Conservation (phyloP, 202 grass and related monocot species). For the Zizania palustris region DNA sequence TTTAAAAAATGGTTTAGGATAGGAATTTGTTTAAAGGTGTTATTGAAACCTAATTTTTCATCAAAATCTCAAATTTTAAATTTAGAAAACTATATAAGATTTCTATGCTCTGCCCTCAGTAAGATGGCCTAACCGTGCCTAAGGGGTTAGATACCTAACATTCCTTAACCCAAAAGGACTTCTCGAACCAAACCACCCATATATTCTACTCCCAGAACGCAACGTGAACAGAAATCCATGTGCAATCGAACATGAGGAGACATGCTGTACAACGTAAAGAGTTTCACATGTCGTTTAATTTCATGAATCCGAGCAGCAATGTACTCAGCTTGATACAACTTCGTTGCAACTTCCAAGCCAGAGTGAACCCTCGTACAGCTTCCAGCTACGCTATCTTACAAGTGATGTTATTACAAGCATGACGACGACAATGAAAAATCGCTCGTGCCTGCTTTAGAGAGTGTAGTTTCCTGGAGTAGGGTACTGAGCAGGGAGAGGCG, state of each 20-base stretch:
- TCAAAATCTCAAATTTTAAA: too few species aligned
- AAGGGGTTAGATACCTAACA: too few species aligned
- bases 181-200: too few species aligned
- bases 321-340: constrained; percentile 54
- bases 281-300: constrained; percentile 10
- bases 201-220: too few species aligned
- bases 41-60: too few species aligned
- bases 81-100: too few species aligned
- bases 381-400: constrained; percentile 56
- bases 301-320: constrained; percentile 25
- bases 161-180: too few species aligned
- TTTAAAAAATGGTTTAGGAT: too few species aligned
- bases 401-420: constrained; percentile 47
- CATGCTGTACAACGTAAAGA: constrained; percentile 30
- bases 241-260: not conserved
- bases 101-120: too few species aligned
- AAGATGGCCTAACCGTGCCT: too few species aligned
- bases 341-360: constrained; percentile 44
- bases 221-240: too few species aligned
- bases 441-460: constrained; percentile 44
- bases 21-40: too few species aligned
- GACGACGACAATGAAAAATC: constrained; percentile 19
- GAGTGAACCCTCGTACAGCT: constrained; percentile 36
- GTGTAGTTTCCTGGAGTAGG: constrained; percentile 44
- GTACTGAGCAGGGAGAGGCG: constrained; percentile 50